phyloP scores from a whole-genome alignment of 2,329 filamentous ascomycete genomes.

The Phyllosticta paracitricarpa region DNA sequence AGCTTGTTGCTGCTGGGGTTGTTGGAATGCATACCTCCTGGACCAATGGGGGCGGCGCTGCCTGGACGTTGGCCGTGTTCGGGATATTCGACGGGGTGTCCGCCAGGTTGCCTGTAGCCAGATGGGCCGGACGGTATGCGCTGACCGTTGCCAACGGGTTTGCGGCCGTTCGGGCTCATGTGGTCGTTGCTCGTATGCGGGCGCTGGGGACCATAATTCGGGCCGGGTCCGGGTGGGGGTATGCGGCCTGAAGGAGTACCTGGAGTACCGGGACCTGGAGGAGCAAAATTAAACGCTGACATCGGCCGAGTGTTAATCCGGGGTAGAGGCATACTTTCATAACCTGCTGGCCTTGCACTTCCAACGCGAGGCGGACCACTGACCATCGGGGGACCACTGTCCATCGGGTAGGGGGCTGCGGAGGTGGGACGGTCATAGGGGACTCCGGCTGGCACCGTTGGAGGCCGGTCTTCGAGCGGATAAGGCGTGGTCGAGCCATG shows the following conservation, averaged over 20 bases:
- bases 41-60: constrained; percentile 26
- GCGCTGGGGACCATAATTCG: constrained; percentile 22
- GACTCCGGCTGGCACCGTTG: constrained; percentile 15
- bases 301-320: constrained; percentile 36
- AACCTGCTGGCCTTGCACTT: constrained; percentile 16
- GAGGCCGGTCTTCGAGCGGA: constrained; percentile 34
- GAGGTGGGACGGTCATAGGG: constrained; percentile 39
- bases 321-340: constrained; percentile 18
- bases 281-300: constrained; percentile 43
- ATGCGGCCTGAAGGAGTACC: constrained; percentile 18
- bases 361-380: constrained; percentile 12
- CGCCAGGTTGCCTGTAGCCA: constrained; percentile 28
- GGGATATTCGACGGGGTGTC: constrained; percentile 27
- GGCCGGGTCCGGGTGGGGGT: constrained; percentile 13
- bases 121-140: constrained; percentile 25
- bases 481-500: constrained; percentile 32
- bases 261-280: constrained; percentile 17
- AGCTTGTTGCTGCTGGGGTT: constrained; percentile 36
- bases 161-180: constrained; percentile 24
- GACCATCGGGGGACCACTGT: constrained; percentile 49
- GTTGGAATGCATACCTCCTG: constrained; percentile 22
- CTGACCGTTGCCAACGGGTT: constrained; percentile 11
- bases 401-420: constrained; percentile 60
- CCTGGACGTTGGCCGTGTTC: constrained; percentile 26
- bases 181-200: constrained; percentile 28